Evolutionary conservation across 306 rosid species (phyloP).

Genomic region (Oxytropis ochrocephala): DNA sequence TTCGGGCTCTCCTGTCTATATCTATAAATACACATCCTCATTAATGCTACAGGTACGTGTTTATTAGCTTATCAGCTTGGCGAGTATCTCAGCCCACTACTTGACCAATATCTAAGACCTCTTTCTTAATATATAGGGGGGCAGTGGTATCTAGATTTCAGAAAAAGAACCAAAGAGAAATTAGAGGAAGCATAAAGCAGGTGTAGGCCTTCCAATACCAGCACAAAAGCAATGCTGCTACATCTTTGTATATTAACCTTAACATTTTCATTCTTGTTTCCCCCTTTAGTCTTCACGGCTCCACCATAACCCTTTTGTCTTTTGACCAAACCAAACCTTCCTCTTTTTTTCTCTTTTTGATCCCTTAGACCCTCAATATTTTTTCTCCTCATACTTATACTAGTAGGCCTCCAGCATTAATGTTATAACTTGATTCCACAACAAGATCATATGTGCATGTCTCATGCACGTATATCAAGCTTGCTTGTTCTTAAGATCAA

Average conservation of each 20-base stretch:
- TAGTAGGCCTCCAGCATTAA: constrained; percentile 28
- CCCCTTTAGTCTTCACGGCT: constrained; percentile 31
- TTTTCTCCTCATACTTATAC: not conserved
- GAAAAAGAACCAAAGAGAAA: constrained; percentile 30
- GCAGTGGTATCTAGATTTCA: constrained; percentile 15
- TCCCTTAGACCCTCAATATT: constrained; percentile 1
- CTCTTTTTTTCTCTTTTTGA: not conserved
- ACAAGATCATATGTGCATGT: constrained; percentile 37
- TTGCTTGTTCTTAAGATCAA: not conserved
- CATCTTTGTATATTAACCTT: constrained; percentile 19
- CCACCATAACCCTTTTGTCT: constrained; percentile 31
- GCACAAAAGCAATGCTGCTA: constrained; percentile 53
- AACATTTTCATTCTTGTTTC: constrained; percentile 26
- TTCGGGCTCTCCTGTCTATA: too few species aligned
- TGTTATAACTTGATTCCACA: constrained; percentile 3
- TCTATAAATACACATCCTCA: too few species aligned
- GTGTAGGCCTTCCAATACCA: constrained; percentile 35
- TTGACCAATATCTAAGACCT: too few species aligned
- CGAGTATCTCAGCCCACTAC: too few species aligned
- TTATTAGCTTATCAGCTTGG: too few species aligned
- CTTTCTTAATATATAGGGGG: constrained; percentile 7
- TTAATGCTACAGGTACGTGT: too few species aligned
- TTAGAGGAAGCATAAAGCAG: constrained; percentile 26
- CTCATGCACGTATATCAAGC: constrained; percentile 25
- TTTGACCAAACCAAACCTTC: constrained; percentile 41